Evolutionary conservation across 352 stramenopile species (phyloP), one percentile per base, ranked within the genome.

Genomic region (Pythium myriotylum): DNA sequence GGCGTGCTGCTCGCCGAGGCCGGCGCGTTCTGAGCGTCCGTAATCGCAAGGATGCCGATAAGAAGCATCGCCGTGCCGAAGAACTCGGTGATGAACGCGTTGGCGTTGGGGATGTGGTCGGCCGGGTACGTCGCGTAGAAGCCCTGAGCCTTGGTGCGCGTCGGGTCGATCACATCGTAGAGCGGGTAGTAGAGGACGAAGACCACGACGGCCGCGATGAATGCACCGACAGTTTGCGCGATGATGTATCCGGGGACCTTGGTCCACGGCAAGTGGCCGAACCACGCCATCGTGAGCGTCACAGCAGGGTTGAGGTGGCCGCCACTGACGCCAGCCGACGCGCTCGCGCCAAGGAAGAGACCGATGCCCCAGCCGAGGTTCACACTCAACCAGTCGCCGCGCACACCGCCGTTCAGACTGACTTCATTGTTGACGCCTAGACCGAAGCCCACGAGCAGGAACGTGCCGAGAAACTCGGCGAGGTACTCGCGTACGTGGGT

Each of bases 291-390:
- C 7, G 79, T 76, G 2, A 76, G 74, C 23, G 79, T 84, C 24
- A 91, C 74, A 12, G 82, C 70, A 1, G 82, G 82, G 63, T 91
- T 91, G 50, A 91, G 54, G 66, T 91, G 81, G 1, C 69, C 79
- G 32, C 81, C 79, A 10, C 71, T 84, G 47, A 87, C 67, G 7
- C 77, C 71, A 23, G 70, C 82, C 3, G 74, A 78, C 2, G 72
- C 58, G 61, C 88, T 76, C 17, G 88, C 81, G n/a, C 77, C 82
- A n/a, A 91, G 70, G 45, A 91, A 71, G 29, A 91, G 76, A 23
- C 65, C 82, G 43, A 91, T 74, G 20, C 81, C 82, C 79, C 82
- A 91, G 67, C 76, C 76, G 40, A 91, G 56, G 59, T 79, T 88
- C 64, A 89, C 82, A 62, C 73, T 87, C 33, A 85, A 58, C 65